These are phyloP conservation scores for Paraconiothyrium brasiliense DNA, from an alignment of 2,329 filamentous ascomycete genomes.

Conservation along the genomic window DNA sequence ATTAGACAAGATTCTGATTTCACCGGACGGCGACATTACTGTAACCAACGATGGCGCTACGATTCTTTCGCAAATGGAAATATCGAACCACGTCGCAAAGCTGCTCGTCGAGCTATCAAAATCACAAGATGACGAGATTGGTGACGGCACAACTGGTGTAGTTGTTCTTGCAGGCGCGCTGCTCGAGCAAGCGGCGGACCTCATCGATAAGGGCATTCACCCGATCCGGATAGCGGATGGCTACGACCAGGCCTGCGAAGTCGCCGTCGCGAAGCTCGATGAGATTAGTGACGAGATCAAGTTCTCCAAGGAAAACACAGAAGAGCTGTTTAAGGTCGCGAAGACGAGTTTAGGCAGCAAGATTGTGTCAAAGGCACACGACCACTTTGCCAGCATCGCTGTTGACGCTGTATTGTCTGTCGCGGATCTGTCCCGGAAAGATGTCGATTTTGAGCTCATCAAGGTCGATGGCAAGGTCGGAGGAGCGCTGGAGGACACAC, in stretches of 20 bases:
- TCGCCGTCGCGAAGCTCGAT: slow-evolving; percentile 91
- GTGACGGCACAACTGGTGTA: slow-evolving; percentile 96
- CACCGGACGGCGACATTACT: slow-evolving; percentile 97
- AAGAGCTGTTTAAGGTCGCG: slow-evolving; percentile 92
- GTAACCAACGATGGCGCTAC: slow-evolving; percentile 99
- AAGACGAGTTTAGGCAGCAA: slow-evolving; percentile 97
- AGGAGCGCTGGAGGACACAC: slow-evolving; percentile 88
- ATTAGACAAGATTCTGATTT: slow-evolving; percentile 99
- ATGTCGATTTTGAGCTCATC: slow-evolving; percentile 98
- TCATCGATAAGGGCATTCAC: slow-evolving; percentile 99
- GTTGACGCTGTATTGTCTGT: slow-evolving; percentile 97
- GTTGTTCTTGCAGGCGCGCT: slow-evolving; percentile 95
- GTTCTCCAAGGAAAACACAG: slow-evolving; percentile 80
- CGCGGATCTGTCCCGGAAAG: slow-evolving; percentile 92
- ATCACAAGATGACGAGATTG: slow-evolving; percentile 98
- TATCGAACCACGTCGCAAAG: slow-evolving; percentile 98
- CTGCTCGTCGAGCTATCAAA: slow-evolving; percentile 96
- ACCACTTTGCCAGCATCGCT: slow-evolving; percentile 97
- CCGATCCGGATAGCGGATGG: slow-evolving; percentile 98
- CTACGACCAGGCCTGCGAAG: slow-evolving; percentile 97
- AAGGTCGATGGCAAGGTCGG: slow-evolving; percentile 99
- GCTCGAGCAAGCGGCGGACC: slow-evolving; percentile 93
- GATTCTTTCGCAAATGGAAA: slow-evolving; percentile 97
- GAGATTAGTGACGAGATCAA: slow-evolving; percentile 90
- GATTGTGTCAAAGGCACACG: slow-evolving; percentile 98